Evolutionary conservation across 2,329 filamentous ascomycete genomes (phyloP), one percentile per base, ranked within the genome.

Genomic region (Hypoxylon sp.): DNA sequence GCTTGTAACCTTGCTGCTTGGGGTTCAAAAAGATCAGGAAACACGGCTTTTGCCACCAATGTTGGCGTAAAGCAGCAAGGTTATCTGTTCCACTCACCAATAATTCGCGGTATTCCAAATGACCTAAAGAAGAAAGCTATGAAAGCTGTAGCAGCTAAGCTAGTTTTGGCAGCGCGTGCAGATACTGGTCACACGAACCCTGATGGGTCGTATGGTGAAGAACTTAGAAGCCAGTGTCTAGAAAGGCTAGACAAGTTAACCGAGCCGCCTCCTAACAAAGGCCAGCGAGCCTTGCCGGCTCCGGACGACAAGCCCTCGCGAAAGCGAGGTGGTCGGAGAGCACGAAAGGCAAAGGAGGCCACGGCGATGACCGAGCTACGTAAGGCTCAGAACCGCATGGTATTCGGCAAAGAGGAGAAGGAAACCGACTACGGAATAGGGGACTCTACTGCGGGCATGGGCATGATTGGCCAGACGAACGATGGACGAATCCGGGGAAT

Each of bases 301-400:
- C 96, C 96, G 0, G 96, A 98, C 77, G 96, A 99, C 80, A 99
- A 98, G 79, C 96, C 94, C 1, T 90, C 93, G 0, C 87, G 94
- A 34, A 99, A 99, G 80, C 92, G 96, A 71, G 96, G 96, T 79
- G 96, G 96, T 56, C 86, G 95, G 60, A 87, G 94, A 71, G 96
- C 94, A 11, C 86, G 96, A 63, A 97, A 97, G 80, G 95, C 95
- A 66, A 99, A 99, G 86, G 96, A 97, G 80, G 94, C 95, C 3
- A 93, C 93, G 5, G 95, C 96, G 66, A 97, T 98, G 93, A 99
- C 96, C 0, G 96, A 99, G 60, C 84, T 99, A 30, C 90, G 94
- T 71, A 98, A 98, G 80, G 94, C 94, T 3, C 96, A 98, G 81
- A 99, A 99, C 82, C 89, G 96, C 59, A 91, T 99, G 88, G 93